A percentile compares a stretch with the other conserved stretches of the same genome.
Conservation (phyloP, 306 rosid species). For the Cicer judaicum region DNA sequence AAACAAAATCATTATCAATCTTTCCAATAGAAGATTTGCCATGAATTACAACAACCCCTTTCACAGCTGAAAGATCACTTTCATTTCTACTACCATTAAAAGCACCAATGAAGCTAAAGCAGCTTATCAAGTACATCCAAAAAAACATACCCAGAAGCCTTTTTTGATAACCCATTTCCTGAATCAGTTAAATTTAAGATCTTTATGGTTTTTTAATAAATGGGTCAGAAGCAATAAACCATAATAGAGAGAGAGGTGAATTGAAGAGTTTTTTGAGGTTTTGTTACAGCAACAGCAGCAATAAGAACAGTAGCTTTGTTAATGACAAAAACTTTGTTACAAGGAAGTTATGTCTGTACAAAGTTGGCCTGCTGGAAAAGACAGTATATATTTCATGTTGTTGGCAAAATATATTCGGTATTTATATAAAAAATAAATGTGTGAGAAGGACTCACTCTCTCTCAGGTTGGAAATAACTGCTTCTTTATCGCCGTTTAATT, state of each 20-base stretch:
- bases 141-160: conserved; percentile 60
- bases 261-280: not conserved
- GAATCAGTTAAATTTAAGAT: conserved; percentile 49
- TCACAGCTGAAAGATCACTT: conserved; percentile 15
- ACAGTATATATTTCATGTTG: conserved; percentile 42
- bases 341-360: conserved; percentile 34
- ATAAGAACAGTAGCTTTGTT: not conserved
- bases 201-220: conserved; percentile 35
- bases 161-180: conserved; percentile 62
- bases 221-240: conserved; percentile 29
- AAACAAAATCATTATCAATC: conserved; percentile 79
- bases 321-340: conserved; percentile 37
- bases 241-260: not conserved
- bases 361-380: conserved; percentile 36
- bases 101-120: conserved; percentile 37
- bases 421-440: conserved; percentile 34
- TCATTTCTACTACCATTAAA: conserved; percentile 44
- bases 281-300: conserved; percentile 1
- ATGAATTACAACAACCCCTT: conserved; percentile 61
- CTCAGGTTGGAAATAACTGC: not conserved
- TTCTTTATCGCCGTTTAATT: too few species aligned
- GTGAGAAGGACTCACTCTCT: not conserved
- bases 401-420: conserved; percentile 17
- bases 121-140: conserved; percentile 52
- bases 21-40: conserved; percentile 65